phyloP scores from a whole-genome alignment of 176 grass and related monocot genomes.

The Carex littledalei region DNA sequence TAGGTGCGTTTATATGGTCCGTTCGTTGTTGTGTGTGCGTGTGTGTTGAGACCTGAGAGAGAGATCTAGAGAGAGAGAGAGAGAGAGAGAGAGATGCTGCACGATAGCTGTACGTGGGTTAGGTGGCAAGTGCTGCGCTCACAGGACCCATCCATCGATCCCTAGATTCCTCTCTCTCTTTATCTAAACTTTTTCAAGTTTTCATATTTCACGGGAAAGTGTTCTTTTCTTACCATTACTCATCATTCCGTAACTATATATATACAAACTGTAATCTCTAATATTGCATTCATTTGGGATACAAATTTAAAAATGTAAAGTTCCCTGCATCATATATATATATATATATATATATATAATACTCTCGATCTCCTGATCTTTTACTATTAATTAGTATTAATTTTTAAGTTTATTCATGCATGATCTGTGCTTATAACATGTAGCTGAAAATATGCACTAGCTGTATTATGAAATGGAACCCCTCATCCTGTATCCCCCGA shows the following conservation, averaged over 20 bases:
- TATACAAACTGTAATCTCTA: neutral
- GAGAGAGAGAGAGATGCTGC: slow-evolving; percentile 13
- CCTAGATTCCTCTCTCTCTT: slow-evolving; percentile 20
- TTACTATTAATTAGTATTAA: neutral
- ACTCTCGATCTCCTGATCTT: neutral
- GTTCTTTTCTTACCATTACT: neutral
- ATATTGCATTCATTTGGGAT: neutral
- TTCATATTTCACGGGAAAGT: slow-evolving; percentile 12
- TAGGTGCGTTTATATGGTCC: neutral
- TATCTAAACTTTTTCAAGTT: neutral
- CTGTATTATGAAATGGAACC: neutral
- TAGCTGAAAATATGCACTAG: neutral
- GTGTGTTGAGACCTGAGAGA: slow-evolving; percentile 7
- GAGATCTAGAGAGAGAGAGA: neutral
- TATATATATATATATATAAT: neutral
- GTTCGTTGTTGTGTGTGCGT: neutral
- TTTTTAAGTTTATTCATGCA: neutral
- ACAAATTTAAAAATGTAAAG: neutral
- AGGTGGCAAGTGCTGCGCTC: slow-evolving; percentile 29
- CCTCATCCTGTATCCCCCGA: neutral
- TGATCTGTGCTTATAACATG: neutral
- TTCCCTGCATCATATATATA: neutral
- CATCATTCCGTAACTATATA: neutral
- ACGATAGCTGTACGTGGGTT: slow-evolving; percentile 36
- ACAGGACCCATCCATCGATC: slow-evolving; percentile 21